phyloP scores from a whole-genome alignment of 164 flowering plant genomes.

The Macadamia tetraphylla region DNA sequence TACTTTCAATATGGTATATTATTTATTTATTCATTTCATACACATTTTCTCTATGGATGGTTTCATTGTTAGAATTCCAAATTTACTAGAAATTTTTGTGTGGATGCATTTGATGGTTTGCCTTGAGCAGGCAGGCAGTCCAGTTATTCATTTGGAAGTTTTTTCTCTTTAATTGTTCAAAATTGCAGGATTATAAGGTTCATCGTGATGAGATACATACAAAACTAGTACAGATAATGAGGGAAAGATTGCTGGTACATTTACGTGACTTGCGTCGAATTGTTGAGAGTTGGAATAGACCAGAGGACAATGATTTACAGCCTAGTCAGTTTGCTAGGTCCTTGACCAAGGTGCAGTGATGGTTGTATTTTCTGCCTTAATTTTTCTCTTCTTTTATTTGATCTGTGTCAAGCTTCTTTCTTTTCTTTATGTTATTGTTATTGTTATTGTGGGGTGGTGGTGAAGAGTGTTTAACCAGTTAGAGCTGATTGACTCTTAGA shows the following conservation, averaged over 20 bases:
- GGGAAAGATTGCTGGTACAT: slow-evolving; percentile 85
- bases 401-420: not conserved
- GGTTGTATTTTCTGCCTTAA: not conserved
- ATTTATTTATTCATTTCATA: not conserved
- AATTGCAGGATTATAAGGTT: slow-evolving; percentile 72
- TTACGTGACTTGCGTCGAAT: slow-evolving; percentile 83
- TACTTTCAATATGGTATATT: slow-evolving; percentile 1
- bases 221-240: slow-evolving; percentile 96
- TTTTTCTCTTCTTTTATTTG: not conserved
- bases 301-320: slow-evolving; percentile 73
- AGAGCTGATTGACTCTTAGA: slow-evolving; percentile 15
- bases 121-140: not conserved
- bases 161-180: not conserved
- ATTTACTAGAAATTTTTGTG: not conserved
- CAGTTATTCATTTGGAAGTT: not conserved
- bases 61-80: not conserved
- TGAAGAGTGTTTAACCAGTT: not conserved
- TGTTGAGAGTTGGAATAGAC: slow-evolving; percentile 84
- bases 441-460: no score
- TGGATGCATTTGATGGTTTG: not conserved
- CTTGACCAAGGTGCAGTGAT: slow-evolving; percentile 67
- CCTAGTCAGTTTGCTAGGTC: slow-evolving; percentile 92
- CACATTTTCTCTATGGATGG: not conserved
- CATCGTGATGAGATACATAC: slow-evolving; percentile 94
- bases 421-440: not conserved